A percentile compares a stretch with the other conserved stretches of the same genome.
These are phyloP conservation scores for Colletotrichum sansevieriae DNA, from an alignment of 2,329 filamentous ascomycete species.

Conservation along the genomic window DNA sequence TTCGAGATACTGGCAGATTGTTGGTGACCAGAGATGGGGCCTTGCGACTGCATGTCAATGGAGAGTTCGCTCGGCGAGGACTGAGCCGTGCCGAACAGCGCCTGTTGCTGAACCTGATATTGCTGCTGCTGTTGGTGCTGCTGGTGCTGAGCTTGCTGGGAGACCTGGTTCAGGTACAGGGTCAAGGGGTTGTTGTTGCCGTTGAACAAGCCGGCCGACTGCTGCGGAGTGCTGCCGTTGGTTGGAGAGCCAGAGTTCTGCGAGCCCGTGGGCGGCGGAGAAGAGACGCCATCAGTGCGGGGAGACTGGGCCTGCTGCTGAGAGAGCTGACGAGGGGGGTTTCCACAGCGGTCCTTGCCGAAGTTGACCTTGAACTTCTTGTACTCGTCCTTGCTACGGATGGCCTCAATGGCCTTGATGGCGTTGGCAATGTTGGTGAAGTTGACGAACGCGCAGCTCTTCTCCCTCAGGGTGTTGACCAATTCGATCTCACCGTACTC, in stretches of 20 bases:
- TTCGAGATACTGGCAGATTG: constrained; percentile 76
- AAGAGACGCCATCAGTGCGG: constrained; percentile 70
- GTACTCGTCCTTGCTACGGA: constrained; percentile 96
- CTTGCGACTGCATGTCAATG: constrained; percentile 72
- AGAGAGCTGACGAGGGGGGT: constrained; percentile 89
- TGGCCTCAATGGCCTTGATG: constrained; percentile 98
- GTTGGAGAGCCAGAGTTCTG: constrained; percentile 66
- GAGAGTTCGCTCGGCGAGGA: constrained; percentile 69
- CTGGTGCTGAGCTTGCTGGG: constrained; percentile 78
- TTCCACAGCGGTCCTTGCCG: constrained; percentile 97
- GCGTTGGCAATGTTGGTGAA: constrained; percentile 99
- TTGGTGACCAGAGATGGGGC: constrained; percentile 72
- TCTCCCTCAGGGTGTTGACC: constrained; percentile 95
- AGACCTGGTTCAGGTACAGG: constrained; percentile 90
- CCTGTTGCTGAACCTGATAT: constrained; percentile 81
- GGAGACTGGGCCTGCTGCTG: constrained; percentile 75
- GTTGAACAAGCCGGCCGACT: constrained; percentile 74
- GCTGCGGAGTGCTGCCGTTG: constrained; percentile 66
- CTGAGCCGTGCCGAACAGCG: constrained; percentile 81
- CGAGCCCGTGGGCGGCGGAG: constrained; percentile 70
- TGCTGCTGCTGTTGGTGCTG: constrained; percentile 81
- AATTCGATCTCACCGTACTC: constrained; percentile 98
- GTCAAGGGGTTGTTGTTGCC: constrained; percentile 89
- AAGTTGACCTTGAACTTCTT: constrained; percentile 99
- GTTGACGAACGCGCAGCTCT: constrained; percentile 99